These are phyloP conservation scores for Claviceps purpurea DNA, from an alignment of 2,329 filamentous ascomycete species.

Conservation along the genomic window DNA sequence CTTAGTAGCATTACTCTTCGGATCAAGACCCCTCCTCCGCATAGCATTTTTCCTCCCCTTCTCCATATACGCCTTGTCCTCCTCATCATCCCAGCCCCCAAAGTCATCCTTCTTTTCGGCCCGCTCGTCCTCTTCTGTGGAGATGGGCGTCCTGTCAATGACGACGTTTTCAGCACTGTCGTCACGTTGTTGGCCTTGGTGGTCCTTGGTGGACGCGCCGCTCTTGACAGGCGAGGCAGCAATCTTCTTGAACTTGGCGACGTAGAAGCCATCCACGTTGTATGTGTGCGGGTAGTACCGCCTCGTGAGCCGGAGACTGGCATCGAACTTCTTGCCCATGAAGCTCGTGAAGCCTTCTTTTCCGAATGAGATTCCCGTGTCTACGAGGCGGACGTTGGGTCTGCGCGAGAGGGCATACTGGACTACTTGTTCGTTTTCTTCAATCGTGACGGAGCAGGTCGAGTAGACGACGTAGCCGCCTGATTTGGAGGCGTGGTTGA, in stretches of 20 bases:
- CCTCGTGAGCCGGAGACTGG: slow-evolving; percentile 67
- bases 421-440: slow-evolving; percentile 83
- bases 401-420: slow-evolving; percentile 85
- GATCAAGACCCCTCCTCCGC: slow-evolving; percentile 62
- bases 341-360: slow-evolving; percentile 85
- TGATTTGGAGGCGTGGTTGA: slow-evolving; percentile 81
- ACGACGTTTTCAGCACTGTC: slow-evolving; percentile 21
- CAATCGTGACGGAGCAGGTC: slow-evolving; percentile 86
- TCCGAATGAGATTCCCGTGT: slow-evolving; percentile 80
- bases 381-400: slow-evolving; percentile 86
- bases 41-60: slow-evolving; percentile 61
- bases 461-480: slow-evolving; percentile 95
- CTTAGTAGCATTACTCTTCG: slow-evolving; percentile 36
- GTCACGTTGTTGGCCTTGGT: neutral
- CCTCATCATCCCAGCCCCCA: slow-evolving; percentile 61
- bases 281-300: slow-evolving; percentile 84
- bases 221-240: slow-evolving; percentile 55
- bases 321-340: slow-evolving; percentile 83
- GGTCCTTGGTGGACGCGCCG: slow-evolving; percentile 5
- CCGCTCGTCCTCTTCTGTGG: slow-evolving; percentile 28
- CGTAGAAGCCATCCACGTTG: slow-evolving; percentile 97
- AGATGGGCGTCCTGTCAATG: slow-evolving; percentile 58
- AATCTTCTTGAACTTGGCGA: slow-evolving; percentile 92
- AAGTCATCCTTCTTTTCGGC: slow-evolving; percentile 40
- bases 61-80: slow-evolving; percentile 58